These are phyloP conservation scores for Anthracocystis setariae DNA, from an alignment of 1,284 basidiomycete genomes.

Conservation along the genomic window DNA sequence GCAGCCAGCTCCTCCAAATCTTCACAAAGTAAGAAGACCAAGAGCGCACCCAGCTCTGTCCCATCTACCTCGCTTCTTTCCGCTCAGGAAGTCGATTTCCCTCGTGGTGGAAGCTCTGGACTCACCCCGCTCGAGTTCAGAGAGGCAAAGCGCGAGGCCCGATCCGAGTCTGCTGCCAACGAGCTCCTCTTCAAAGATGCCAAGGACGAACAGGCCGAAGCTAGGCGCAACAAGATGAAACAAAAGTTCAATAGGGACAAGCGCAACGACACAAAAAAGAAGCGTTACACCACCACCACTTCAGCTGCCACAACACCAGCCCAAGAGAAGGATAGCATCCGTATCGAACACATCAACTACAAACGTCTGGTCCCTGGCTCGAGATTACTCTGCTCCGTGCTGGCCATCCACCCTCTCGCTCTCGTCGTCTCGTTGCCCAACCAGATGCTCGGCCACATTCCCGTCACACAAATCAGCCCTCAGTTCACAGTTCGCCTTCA, in stretches of 20 bases:
- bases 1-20: conserved; percentile 35
- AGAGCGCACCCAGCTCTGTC: conserved; percentile 17
- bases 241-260: conserved; percentile 55
- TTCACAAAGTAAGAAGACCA: conserved; percentile 27
- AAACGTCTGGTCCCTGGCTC: conserved; percentile 89
- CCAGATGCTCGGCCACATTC: conserved; percentile 92
- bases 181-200: conserved; percentile 75
- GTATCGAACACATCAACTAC: conserved; percentile 93
- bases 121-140: conserved; percentile 93
- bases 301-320: conserved; percentile 7
- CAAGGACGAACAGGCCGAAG: conserved; percentile 29
- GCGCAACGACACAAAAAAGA: conserved; percentile 66
- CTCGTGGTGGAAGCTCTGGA: conserved; percentile 79
- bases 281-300: conserved; percentile 31
- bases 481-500: conserved; percentile 78
- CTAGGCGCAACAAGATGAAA: conserved; percentile 51
- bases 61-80: conserved; percentile 43
- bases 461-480: conserved; percentile 91
- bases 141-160: conserved; percentile 82
- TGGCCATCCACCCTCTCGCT: conserved; percentile 87
- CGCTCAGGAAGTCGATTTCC: conserved; percentile 79
- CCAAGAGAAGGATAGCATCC: conserved; percentile 70
- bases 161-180: conserved; percentile 78
- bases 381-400: conserved; percentile 85
- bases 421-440: conserved; percentile 92